Evolutionary conservation across 1,139 yeast species (phyloP).

Genomic region (Candida sp.): DNA sequence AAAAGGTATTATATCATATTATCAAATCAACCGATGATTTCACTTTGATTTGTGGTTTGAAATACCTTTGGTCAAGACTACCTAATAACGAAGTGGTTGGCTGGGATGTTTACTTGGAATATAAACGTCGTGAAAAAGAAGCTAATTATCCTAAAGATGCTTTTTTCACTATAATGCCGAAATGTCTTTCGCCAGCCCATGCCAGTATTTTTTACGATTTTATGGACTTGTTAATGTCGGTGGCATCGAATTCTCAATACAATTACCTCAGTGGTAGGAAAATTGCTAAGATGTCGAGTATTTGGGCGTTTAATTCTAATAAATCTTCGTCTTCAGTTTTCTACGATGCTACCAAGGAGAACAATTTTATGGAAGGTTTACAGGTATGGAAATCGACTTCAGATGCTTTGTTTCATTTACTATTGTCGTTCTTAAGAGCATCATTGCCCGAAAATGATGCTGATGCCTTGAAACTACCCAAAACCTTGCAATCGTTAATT

Average conservation of each 20-base stretch:
- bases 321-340: slow-evolving; percentile 24
- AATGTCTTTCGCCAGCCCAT: slow-evolving; percentile 78
- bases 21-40: slow-evolving; percentile 54
- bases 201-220: slow-evolving; percentile 89
- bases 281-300: slow-evolving; percentile 75
- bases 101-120: slow-evolving; percentile 79
- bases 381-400: slow-evolving; percentile 79
- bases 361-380: slow-evolving; percentile 65
- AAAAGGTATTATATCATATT: slow-evolving; percentile 28
- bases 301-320: slow-evolving; percentile 73
- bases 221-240: slow-evolving; percentile 73
- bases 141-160: slow-evolving; percentile 68
- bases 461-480: slow-evolving; percentile 58
- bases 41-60: slow-evolving; percentile 69
- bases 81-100: slow-evolving; percentile 82
- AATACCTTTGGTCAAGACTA: slow-evolving; percentile 83
- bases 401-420: slow-evolving; percentile 80
- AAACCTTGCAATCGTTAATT: slow-evolving; percentile 57
- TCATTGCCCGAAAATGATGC: slow-evolving; percentile 68
- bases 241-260: slow-evolving; percentile 78
- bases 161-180: slow-evolving; percentile 78
- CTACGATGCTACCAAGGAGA: slow-evolving; percentile 41
- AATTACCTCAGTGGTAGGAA: slow-evolving; percentile 80
- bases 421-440: slow-evolving; percentile 74
- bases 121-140: slow-evolving; percentile 61